Evolutionary conservation across 1,284 basidiomycete genomes (phyloP), one percentile per base, ranked within the genome.

Genomic region (Cryptococcus sp.): DNA sequence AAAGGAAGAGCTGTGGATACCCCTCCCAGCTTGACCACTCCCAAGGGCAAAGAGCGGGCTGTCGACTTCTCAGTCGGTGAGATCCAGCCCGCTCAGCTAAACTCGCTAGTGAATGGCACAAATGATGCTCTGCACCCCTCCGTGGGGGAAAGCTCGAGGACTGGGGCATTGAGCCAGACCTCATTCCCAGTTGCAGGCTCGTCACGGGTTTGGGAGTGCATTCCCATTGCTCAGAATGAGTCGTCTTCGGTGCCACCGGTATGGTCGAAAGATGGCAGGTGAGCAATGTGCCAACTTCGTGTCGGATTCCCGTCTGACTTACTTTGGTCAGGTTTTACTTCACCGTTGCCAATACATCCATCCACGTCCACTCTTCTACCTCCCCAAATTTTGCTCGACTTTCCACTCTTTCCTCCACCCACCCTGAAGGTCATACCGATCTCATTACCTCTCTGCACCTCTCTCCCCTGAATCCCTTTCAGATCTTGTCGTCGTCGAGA

Each of bases 241-340:
- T 82, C 85, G 26, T 88, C 84, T 61, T 82, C 80, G 55, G 82
- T 85, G 47, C 83, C 89, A 8, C 86, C 89, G 43, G 79, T 92
- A 57, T 92, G 92, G 77, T 91, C 90, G 34, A 87, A 83, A 72
- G 91, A 95, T 77, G 89, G 89, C 77, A 87, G 86, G 91, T 92
- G 75, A 72, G 87, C 80, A 25, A 46, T 37, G n/a, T 16, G 17
- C 19, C 17, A 37, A 22, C 7, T 43, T 20, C 40, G 40, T 20
- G 40, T 10, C 4, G 10, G 26, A 43, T 6, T 4, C 20, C 13
- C 40, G 5, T 43, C 40, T 43, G 4, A n/a, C 40, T 43, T 17
- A 5, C 5, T 43, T 61, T 34, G 60, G 46, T 58, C 43, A 95
- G 93, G 69, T 90, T 93, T 79, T 93, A 91, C 82, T 93, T 95